Evolutionary conservation across 1,139 yeast species (phyloP).

Genomic region (Hansenula anomala): DNA sequence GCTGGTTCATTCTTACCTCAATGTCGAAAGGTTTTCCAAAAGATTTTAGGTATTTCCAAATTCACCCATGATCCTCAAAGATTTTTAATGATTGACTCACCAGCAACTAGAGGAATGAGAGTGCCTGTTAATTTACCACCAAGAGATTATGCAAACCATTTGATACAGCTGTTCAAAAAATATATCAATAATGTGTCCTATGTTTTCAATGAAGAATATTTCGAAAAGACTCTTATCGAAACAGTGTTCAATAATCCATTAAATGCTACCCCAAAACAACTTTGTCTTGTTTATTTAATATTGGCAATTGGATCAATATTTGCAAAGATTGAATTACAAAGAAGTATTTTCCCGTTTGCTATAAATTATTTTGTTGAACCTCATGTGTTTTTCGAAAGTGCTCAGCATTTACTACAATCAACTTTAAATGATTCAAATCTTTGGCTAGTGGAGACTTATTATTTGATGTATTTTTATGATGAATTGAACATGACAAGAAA

Average conservation of each 20-base stretch:
- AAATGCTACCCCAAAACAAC: slow-evolving; percentile 19
- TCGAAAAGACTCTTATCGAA: slow-evolving; percentile 23
- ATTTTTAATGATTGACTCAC: slow-evolving; percentile 31
- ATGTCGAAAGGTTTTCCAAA: slow-evolving; percentile 26
- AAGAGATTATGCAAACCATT: slow-evolving; percentile 23
- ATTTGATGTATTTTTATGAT: slow-evolving; percentile 35
- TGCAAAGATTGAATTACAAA: slow-evolving; percentile 21
- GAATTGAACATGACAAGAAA: slow-evolving; percentile 35
- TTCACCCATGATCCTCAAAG: slow-evolving; percentile 34
- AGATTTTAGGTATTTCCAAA: slow-evolving; percentile 24
- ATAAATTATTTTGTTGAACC: slow-evolving; percentile 17
- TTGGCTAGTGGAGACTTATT: slow-evolving; percentile 39
- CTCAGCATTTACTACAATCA: slow-evolving; percentile 27
- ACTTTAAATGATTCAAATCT: slow-evolving; percentile 34
- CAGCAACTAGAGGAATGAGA: slow-evolving; percentile 16
- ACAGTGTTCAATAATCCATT: slow-evolving; percentile 28
- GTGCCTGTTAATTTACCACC: slow-evolving; percentile 29
- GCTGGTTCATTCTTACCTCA: slow-evolving; percentile 29
- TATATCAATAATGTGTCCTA: slow-evolving; percentile 34
- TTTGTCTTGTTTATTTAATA: slow-evolving; percentile 33
- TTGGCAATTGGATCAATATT: slow-evolving; percentile 39
- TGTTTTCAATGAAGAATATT: slow-evolving; percentile 31
- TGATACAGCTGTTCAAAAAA: slow-evolving; percentile 28
- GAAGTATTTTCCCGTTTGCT: slow-evolving; percentile 20
- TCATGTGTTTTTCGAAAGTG: slow-evolving; percentile 29